Evolutionary conservation across 768 basidiomycete genomes (phyloP).

Genomic region (Tricholoma matsutake): DNA sequence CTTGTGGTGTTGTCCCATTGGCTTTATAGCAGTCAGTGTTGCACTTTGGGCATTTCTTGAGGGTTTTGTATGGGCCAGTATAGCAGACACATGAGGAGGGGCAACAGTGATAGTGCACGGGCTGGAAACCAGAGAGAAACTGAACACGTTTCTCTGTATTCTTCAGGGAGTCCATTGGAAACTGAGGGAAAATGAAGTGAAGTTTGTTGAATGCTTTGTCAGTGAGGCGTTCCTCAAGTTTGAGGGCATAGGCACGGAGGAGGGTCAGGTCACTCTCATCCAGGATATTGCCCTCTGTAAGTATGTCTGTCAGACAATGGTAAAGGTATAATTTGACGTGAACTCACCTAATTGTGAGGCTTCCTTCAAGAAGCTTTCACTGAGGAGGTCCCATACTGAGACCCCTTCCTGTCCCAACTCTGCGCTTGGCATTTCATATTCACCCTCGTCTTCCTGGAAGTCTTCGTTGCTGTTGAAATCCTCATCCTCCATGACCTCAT

Average conservation of each 20-base stretch:
- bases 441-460: not conserved
- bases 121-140: too few relatives aligned
- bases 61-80: conserved; percentile 14
- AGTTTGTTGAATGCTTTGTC: conserved; percentile 24
- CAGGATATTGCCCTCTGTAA: too few relatives aligned
- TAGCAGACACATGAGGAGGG: conserved; percentile 31
- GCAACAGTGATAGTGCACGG: conserved; percentile 39
- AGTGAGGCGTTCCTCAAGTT: conserved; percentile 24
- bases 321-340: too few relatives aligned
- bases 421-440: not conserved
- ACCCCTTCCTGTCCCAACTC: not conserved
- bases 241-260: conserved; percentile 1
- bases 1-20: conserved; percentile 17
- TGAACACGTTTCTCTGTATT: conserved; percentile 1
- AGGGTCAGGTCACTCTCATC: too few relatives aligned
- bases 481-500: conserved; percentile 1
- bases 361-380: conserved; percentile 4
- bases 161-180: conserved; percentile 15
- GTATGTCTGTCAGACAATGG: too few relatives aligned
- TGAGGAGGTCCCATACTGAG: not conserved
- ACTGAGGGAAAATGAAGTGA: conserved; percentile 19
- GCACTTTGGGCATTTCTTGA: conserved; percentile 35
- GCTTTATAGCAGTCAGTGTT: conserved; percentile 16
- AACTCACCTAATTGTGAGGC: not conserved
- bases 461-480: not conserved